These are phyloP conservation scores for Lecanosticta acicola DNA, from an alignment of 2,329 filamentous ascomycete species.

Conservation along the genomic window DNA sequence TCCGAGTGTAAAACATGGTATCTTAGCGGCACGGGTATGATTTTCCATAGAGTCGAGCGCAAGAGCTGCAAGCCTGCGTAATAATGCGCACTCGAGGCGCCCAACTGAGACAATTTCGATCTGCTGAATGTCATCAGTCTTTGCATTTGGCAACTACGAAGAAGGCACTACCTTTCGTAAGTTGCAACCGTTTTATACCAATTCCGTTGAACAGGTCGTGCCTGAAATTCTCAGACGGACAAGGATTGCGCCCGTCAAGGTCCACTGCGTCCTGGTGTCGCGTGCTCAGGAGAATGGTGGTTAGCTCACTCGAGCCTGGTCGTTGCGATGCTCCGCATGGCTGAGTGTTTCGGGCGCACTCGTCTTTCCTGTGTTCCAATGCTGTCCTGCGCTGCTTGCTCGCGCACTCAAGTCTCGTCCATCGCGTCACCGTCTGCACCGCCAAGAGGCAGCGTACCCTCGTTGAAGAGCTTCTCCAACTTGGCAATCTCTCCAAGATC, in stretches of 20 bases:
- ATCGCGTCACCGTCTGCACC: conserved; percentile 27
- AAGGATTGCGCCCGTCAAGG: too few relatives aligned
- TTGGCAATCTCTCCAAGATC: conserved; percentile 84
- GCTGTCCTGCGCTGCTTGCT: not conserved
- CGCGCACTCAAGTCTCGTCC: conserved; percentile 30
- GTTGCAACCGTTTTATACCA: too few relatives aligned
- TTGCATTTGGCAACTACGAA: not conserved
- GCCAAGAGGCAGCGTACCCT: conserved; percentile 67
- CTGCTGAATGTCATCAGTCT: not conserved
- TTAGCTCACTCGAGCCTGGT: too few relatives aligned
- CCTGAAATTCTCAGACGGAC: too few relatives aligned
- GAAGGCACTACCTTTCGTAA: not conserved
- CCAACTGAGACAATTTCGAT: not conserved
- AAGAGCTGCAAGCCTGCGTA: not conserved
- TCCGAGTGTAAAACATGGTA: not conserved
- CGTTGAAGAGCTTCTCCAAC: conserved; percentile 85
- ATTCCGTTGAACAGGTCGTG: too few relatives aligned
- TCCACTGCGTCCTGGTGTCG: too few relatives aligned
- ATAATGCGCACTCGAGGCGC: not conserved
- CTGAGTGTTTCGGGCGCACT: not conserved
- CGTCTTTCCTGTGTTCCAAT: not conserved
- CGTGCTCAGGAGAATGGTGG: too few relatives aligned
- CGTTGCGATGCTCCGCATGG: too few relatives aligned
- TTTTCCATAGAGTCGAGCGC: not conserved
- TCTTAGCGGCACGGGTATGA: not conserved